phyloP scores from a whole-genome alignment of 306 rosid genomes.

The Citrullus colocynthis region DNA sequence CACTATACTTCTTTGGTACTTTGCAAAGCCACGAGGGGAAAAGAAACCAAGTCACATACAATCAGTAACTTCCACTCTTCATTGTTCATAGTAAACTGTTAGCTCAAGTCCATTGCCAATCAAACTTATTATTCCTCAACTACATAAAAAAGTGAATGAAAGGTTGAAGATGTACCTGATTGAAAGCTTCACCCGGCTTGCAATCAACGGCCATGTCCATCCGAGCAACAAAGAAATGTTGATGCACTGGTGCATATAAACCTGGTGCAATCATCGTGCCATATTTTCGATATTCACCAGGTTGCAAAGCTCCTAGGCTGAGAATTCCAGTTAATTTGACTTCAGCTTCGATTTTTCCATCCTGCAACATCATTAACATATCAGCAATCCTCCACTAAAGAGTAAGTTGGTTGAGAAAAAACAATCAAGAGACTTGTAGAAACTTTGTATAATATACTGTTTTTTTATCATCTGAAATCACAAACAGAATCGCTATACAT shows the following conservation, averaged over 20 bases:
- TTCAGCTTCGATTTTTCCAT: constrained; percentile 89
- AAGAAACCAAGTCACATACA: not conserved
- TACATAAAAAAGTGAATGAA: not conserved
- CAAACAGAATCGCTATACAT: not conserved
- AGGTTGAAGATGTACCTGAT: constrained; percentile 37
- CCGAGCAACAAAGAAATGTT: constrained; percentile 83
- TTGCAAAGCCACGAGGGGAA: not conserved
- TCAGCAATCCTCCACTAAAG: constrained; percentile 8
- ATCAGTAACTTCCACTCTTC: not conserved
- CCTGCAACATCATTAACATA: constrained; percentile 31
- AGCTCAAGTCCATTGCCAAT: not conserved
- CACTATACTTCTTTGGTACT: not conserved
- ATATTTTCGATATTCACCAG: constrained; percentile 75
- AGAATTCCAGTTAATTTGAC: constrained; percentile 75
- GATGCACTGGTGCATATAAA: constrained; percentile 76
- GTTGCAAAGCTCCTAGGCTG: constrained; percentile 82
- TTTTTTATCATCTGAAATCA: not conserved
- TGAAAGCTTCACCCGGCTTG: constrained; percentile 81
- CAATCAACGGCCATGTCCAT: constrained; percentile 97
- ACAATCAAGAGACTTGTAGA: not conserved
- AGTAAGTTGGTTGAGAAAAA: not conserved
- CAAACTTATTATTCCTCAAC: not conserved
- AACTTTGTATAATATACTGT: not conserved
- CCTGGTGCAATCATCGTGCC: constrained; percentile 88
- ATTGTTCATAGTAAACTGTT: not conserved